Base-by-base conservation (phyloP, 2,329 filamentous ascomycete genomes). In the Ophiostoma himal-ulmi region DNA sequence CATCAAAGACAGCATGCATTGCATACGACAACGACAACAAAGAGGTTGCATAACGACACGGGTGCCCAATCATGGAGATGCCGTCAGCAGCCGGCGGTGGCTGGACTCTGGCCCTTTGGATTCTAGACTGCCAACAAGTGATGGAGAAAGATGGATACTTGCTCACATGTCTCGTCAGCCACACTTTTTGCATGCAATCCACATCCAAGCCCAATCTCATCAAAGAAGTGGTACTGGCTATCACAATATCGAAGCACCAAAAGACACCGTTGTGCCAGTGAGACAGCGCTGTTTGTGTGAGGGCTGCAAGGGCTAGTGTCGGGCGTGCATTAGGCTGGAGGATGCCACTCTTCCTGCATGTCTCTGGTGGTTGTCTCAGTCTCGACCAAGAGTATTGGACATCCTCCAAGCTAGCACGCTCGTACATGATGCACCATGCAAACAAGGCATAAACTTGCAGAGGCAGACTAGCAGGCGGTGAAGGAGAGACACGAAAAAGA, bases 61-160 rank as follows among this genome's bases (percentile, higher is more conserved):
- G 57, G 57, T 62, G 57, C 57, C 57, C 57, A 62, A 62, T 62
- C 57, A 62, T 30, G 57, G 57, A 34, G 57, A 62, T 62, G 57
- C 57, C 57, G 57, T 57, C 52, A 57, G 52, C 52, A 57, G 22
- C 57, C 57, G 57, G 57, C 34, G 57, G 57, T 22, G 52, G 52
- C 52, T 26, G 52, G 52, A 57, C 52, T 54, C 7, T 11, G n/a
- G 22, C 3, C 11, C 3, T 57, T 6, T 57, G 52, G 8, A 57
- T 26, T 22, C n/a, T 22, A 26, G n/a, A 57, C n/a, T 22, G 52
- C 57, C 57, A 62, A 13, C 26, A 60, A 20, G 30, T 30, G 44
- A 52, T 52, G 39, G 8, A 54, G 22, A 20, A 54, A 3, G 26
- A 34, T 5, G 26, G 26, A 62, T 65, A 65, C 17, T n/a, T 65